A percentile compares a stretch with the other conserved stretches of the same genome.
Evolutionary conservation across 1,284 basidiomycete species (phyloP).

Genomic region (Leccinum pallidistipes): DNA sequence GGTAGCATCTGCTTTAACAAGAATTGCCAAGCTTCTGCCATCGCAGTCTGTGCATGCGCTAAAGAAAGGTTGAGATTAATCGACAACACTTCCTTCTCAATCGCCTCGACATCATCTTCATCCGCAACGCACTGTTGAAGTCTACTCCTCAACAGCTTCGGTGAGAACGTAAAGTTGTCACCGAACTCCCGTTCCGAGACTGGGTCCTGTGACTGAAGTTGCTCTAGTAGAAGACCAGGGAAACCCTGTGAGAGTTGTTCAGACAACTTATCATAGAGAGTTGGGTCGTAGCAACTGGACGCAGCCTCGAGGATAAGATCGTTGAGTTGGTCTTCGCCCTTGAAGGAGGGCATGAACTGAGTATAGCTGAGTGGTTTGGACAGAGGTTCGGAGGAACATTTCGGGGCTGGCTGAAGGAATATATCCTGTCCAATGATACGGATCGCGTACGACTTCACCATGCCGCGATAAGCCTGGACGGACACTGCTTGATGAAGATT

Average conservation of each 20-base stretch:
- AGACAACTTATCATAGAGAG: conserved; percentile 59
- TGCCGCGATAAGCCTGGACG: conserved; percentile 66
- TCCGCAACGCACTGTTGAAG: conserved; percentile 49
- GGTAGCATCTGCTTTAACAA: conserved; percentile 67
- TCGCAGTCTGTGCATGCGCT: conserved; percentile 72
- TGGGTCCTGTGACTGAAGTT: conserved; percentile 64
- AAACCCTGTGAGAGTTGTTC: conserved; percentile 48
- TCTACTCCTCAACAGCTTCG: conserved; percentile 51
- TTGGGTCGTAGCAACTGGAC: conserved; percentile 67
- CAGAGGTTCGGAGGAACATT: conserved; percentile 34
- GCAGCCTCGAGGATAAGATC: conserved; percentile 69
- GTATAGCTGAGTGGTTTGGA: conserved; percentile 59
- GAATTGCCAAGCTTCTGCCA: conserved; percentile 79
- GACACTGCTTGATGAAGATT: conserved; percentile 62
- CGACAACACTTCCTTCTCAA: conserved; percentile 55
- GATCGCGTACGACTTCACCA: conserved; percentile 74
- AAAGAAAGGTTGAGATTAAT: conserved; percentile 87
- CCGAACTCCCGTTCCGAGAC: conserved; percentile 76
- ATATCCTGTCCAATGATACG: conserved; percentile 74
- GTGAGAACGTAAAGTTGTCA: conserved; percentile 74
- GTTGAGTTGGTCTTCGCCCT: conserved; percentile 56
- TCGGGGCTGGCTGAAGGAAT: conserved; percentile 49
- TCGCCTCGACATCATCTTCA: conserved; percentile 43
- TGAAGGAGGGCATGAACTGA: conserved; percentile 56
- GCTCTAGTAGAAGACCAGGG: conserved; percentile 57